phyloP scores from a whole-genome alignment of 1,139 yeast species.

The Tardiomyces digboiensis region DNA sequence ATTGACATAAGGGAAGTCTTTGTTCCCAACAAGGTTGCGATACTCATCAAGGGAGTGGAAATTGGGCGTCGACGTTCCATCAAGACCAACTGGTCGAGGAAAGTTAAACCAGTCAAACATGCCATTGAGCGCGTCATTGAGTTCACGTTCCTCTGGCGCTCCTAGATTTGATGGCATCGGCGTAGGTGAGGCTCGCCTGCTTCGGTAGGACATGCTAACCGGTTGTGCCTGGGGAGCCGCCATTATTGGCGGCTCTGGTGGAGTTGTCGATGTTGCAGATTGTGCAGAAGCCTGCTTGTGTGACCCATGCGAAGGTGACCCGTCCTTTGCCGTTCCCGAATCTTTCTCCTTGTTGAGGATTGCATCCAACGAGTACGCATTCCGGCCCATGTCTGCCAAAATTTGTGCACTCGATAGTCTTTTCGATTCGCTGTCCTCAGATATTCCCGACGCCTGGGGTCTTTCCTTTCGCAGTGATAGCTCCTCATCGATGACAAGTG shows the following conservation, averaged over 20 bases:
- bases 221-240: neutral
- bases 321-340: neutral
- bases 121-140: constrained; percentile 7
- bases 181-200: neutral
- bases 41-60: constrained; percentile 12
- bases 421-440: constrained; percentile 2
- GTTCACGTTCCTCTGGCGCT: constrained; percentile 9
- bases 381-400: constrained; percentile 16
- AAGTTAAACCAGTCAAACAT: constrained; percentile 13
- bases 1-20: neutral
- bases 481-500: constrained; percentile 22
- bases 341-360: constrained; percentile 8
- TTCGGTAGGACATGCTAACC: neutral
- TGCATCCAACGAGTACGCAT: constrained; percentile 16
- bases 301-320: neutral
- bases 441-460: constrained; percentile 1
- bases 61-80: constrained; percentile 5
- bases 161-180: neutral
- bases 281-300: neutral
- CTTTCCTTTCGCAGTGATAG: constrained; percentile 16
- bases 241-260: neutral
- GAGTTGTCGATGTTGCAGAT: neutral
- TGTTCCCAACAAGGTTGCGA: neutral
- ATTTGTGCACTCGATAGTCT: constrained; percentile 9
- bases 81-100: constrained; percentile 9